Evolutionary conservation across 2,329 filamentous ascomycete species (phyloP).

Genomic region (Beauveria sp.): DNA sequence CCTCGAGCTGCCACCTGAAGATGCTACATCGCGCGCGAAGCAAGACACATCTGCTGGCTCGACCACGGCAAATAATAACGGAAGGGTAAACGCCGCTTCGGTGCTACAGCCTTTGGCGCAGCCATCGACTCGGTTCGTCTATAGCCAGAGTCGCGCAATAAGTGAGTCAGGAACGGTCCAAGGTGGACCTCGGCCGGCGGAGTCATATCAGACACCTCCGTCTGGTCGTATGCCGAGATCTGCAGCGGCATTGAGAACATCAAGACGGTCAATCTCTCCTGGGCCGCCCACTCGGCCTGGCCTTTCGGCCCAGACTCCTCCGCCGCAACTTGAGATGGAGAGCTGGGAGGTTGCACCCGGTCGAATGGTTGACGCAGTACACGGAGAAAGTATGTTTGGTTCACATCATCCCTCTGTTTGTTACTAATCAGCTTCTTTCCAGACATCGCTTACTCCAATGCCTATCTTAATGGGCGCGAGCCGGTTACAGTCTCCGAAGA

Average conservation of each 20-base stretch:
- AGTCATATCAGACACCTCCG: background rate
- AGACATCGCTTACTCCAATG: conserved; percentile 38
- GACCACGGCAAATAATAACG: too few species aligned
- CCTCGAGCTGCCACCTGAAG: background rate
- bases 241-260: background rate
- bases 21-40: background rate
- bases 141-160: background rate
- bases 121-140: background rate
- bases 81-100: background rate
- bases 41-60: background rate
- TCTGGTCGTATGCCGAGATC: background rate
- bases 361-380: conserved; percentile 23
- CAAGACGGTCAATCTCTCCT: background rate
- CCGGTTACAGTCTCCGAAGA: conserved; percentile 30
- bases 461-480: conserved; percentile 31
- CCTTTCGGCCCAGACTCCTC: background rate
- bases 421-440: background rate
- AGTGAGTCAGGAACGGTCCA: background rate
- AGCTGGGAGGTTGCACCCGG: conserved; percentile 40
- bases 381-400: conserved; percentile 28
- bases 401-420: background rate
- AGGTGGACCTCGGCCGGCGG: background rate
- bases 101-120: background rate
- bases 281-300: background rate
- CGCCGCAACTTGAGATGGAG: conserved; percentile 28